Evolutionary conservation across 352 stramenopile species (phyloP).

Genomic region (Phytophthora sp.): DNA sequence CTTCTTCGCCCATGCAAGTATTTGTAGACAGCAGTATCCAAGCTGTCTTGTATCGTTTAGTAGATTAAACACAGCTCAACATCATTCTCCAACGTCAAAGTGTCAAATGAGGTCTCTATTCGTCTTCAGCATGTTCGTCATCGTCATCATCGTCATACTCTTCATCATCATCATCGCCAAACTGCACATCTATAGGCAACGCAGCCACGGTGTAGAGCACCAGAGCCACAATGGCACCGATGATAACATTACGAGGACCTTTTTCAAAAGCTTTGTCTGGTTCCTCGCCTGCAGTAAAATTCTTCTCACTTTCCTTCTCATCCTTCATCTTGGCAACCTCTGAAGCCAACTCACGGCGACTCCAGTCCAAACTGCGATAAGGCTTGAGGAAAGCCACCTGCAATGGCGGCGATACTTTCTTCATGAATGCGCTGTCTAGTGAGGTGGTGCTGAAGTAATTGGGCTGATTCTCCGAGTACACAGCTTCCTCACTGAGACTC

Average conservation of each 20-base stretch:
- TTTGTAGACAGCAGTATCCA: no score
- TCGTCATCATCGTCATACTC: constrained; percentile 54
- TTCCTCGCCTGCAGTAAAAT: constrained; percentile 20
- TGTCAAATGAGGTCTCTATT: constrained; percentile 23
- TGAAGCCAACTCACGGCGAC: constrained; percentile 65
- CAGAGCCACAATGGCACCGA: constrained; percentile 73
- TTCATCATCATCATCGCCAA: constrained; percentile 50
- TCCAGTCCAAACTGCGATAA: constrained; percentile 87
- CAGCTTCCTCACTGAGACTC: constrained; percentile 45
- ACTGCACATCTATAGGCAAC: constrained; percentile 63
- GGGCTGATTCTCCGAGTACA: constrained; percentile 76
- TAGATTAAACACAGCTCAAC: not conserved
- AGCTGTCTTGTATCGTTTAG: not conserved
- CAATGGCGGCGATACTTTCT: constrained; percentile 59
- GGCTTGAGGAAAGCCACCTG: constrained; percentile 78
- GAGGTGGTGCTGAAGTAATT: constrained; percentile 66
- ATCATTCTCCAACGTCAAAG: not conserved
- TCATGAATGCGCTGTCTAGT: constrained; percentile 67
- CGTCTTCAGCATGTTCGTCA: constrained; percentile 22
- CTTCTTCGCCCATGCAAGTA: no score
- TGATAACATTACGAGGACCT: constrained; percentile 79
- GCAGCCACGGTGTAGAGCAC: constrained; percentile 76
- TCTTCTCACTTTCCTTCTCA: constrained; percentile 36
- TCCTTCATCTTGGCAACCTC: constrained; percentile 64
- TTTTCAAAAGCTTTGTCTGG: constrained; percentile 67